A percentile compares a stretch with the other conserved stretches of the same genome.
Conservation (phyloP, 768 basidiomycete genomes). For the Collybiopsis confluens region DNA sequence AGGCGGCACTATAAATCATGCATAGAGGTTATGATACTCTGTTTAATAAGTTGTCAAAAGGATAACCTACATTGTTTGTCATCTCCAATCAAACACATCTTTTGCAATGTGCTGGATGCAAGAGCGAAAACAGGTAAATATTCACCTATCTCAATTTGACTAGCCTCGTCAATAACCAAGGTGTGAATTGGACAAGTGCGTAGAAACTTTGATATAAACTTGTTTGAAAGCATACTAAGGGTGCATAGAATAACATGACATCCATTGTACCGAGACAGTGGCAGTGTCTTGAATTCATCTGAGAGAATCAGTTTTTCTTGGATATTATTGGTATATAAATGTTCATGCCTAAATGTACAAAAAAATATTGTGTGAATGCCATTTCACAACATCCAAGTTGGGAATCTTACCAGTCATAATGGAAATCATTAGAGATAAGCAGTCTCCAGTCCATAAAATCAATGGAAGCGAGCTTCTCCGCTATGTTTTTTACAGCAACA, state of each 20-base stretch:
- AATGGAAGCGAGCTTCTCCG: constrained; percentile 63
- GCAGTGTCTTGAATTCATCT: constrained; percentile 25
- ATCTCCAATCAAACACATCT: constrained; percentile 63
- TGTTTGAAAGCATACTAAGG: constrained; percentile 66
- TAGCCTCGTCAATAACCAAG: constrained; percentile 64
- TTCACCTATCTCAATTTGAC: constrained; percentile 47
- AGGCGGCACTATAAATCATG: constrained; percentile 59
- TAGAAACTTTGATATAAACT: constrained; percentile 26
- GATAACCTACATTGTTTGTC: constrained; percentile 53
- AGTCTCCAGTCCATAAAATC: constrained; percentile 57
- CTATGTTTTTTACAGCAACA: constrained; percentile 87
- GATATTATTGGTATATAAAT: constrained; percentile 52
- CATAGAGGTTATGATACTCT: background rate
- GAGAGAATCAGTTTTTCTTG: constrained; percentile 49
- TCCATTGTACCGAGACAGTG: constrained; percentile 23
- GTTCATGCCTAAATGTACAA: constrained; percentile 68
- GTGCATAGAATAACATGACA: constrained; percentile 71
- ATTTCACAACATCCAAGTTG: no score
- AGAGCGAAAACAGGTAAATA: constrained; percentile 30
- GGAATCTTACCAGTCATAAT: constrained; percentile 53
- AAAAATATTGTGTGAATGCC: no score
- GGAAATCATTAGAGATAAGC: constrained; percentile 67
- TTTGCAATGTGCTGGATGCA: constrained; percentile 36
- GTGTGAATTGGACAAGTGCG: constrained; percentile 37
- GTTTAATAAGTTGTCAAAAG: constrained; percentile 14